phyloP scores from a whole-genome alignment of 768 basidiomycete species.

The Tulasnella sp. region DNA sequence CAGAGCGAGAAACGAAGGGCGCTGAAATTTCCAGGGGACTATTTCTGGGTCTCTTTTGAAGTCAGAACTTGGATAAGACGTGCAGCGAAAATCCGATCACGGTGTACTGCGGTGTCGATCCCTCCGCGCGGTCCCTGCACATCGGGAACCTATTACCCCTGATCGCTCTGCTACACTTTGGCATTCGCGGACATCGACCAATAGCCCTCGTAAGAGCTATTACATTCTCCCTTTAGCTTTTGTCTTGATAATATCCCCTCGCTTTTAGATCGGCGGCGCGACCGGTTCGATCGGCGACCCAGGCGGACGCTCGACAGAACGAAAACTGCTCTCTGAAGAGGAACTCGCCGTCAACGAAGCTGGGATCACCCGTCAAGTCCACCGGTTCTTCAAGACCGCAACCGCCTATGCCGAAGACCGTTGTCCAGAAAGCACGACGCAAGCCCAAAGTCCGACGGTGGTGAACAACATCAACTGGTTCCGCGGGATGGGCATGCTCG shows the following conservation, averaged over 20 bases:
- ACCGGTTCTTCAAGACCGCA: conserved; percentile 62
- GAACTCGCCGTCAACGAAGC: conserved; percentile 55
- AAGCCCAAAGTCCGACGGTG: conserved; percentile 27
- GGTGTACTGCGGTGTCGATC: conserved; percentile 86
- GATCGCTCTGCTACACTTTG: conserved; percentile 79
- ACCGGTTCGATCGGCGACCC: conserved; percentile 97
- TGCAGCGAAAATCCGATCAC: conserved; percentile 22
- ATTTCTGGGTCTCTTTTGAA: background rate
- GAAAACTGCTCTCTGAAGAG: conserved; percentile 49
- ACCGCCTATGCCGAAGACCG: conserved; percentile 43
- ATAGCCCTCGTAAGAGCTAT: conserved; percentile 66
- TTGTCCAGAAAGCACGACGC: conserved; percentile 7
- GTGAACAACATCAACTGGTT: conserved; percentile 74
- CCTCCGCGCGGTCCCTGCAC: conserved; percentile 81
- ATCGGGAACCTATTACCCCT: conserved; percentile 89
- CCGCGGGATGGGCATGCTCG: conserved; percentile 55
- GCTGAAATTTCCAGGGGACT: background rate
- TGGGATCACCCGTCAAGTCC: conserved; percentile 50
- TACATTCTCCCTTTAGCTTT: background rate
- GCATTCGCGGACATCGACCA: conserved; percentile 65
- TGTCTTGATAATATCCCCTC: conserved; percentile 4
- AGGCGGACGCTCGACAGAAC: conserved; percentile 75
- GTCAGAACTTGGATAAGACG: background rate
- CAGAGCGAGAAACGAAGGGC: background rate
- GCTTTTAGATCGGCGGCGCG: conserved; percentile 79